These are phyloP conservation scores for Pyrus hybrid DNA, from an alignment of 331 rosid species.

Conservation along the genomic window DNA sequence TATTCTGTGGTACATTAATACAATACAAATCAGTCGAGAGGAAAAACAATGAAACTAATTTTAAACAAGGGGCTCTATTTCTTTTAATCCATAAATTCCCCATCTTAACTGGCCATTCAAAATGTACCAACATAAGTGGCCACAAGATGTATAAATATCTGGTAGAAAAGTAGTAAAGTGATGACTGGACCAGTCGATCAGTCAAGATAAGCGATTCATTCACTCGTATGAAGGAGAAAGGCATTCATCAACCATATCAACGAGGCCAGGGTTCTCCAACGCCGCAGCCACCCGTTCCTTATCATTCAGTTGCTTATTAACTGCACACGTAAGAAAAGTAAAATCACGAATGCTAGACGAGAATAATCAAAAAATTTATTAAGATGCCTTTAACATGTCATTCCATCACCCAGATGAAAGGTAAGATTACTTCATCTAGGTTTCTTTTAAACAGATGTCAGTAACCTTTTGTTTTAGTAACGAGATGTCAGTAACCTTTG, in stretches of 20 bases:
- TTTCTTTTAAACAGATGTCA: too few relatives aligned
- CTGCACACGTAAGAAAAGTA: constrained; percentile 29
- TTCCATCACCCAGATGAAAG: neutral
- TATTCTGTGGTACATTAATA: neutral
- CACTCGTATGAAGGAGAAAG: constrained; percentile 64
- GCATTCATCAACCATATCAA: constrained; percentile 90
- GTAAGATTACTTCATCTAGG: neutral
- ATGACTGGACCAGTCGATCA: neutral
- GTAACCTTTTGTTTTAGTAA: neutral
- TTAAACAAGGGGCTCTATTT: too few relatives aligned
- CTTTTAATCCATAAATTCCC: neutral
- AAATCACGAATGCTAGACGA: neutral
- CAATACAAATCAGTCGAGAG: neutral
- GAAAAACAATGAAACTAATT: neutral
- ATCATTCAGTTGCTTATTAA: constrained; percentile 88
- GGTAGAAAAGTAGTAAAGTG: neutral
- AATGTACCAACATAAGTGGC: neutral
- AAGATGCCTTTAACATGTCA: neutral
- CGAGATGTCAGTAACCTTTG: neutral
- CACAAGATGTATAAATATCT: neutral
- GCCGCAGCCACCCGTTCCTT: constrained; percentile 94
- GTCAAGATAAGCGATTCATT: neutral
- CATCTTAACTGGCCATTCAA: neutral
- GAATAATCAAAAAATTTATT: neutral
- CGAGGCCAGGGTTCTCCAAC: constrained; percentile 72